Conservation (phyloP, 2,329 filamentous ascomycete species). For the Colletotrichum sp. region DNA sequence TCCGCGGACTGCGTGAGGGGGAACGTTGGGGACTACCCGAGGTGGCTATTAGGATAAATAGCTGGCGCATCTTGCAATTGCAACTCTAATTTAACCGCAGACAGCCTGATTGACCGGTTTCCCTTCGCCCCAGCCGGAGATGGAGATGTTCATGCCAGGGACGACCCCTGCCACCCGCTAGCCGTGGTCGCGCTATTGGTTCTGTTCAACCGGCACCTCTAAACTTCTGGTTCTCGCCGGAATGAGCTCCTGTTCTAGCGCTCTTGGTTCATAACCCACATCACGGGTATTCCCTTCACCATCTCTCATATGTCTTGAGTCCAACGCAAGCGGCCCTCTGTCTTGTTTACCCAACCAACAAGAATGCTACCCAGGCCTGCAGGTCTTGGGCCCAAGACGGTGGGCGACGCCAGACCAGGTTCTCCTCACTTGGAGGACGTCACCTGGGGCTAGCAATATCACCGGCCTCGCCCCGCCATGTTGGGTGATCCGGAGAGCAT, state of each 20-base stretch:
- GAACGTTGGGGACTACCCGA: neutral
- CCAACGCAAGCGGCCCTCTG: neutral
- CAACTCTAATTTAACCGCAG: slow-evolving; percentile 20
- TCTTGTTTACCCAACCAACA: neutral
- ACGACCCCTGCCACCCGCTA: neutral
- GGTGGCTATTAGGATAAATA: slow-evolving; percentile 22
- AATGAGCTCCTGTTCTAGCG: slow-evolving; percentile 1
- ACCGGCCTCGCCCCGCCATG: neutral
- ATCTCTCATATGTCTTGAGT: neutral
- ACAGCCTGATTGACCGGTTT: slow-evolving; percentile 17
- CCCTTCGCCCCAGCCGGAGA: slow-evolving; percentile 2
- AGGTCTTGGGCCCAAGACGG: slow-evolving; percentile 10
- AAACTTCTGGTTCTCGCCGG: neutral
- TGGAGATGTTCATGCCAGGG: neutral
- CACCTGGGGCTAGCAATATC: neutral
- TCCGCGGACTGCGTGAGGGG: slow-evolving; percentile 10
- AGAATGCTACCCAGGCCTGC: neutral
- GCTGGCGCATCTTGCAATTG: neutral
- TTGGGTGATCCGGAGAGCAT: neutral
- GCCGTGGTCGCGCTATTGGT: neutral
- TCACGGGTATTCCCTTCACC: neutral
- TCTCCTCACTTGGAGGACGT: slow-evolving; percentile 18
- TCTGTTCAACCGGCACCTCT: neutral
- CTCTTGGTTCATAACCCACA: neutral
- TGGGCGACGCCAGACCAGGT: neutral